phyloP scores from a whole-genome alignment of 495 filamentous ascomycete genomes.

The Chaetomium tenue region DNA sequence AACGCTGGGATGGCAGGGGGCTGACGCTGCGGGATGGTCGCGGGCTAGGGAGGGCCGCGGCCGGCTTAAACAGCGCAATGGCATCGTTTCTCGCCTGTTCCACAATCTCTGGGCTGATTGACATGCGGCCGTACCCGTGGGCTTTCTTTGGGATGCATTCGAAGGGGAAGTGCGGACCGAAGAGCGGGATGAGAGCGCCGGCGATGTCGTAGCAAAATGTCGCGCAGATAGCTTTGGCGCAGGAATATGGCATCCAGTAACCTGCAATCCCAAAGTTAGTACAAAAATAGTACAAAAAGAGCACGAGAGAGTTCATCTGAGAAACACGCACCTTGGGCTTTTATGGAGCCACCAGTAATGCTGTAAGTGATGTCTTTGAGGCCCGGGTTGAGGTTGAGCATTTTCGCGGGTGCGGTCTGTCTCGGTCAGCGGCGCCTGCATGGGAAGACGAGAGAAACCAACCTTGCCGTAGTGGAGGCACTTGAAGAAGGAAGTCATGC shows the following conservation, averaged over 20 bases:
- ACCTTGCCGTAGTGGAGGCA: constrained; percentile 85
- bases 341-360: constrained; percentile 88
- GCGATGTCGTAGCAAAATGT: constrained; percentile 88
- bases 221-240: constrained; percentile 76
- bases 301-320: neutral
- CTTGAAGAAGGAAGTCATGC: constrained; percentile 94
- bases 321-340: constrained; percentile 71
- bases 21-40: constrained; percentile 19
- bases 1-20: constrained; percentile 19
- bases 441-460: constrained; percentile 15
- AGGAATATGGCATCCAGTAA: constrained; percentile 94
- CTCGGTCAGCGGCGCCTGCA: neutral
- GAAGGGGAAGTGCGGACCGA: constrained; percentile 74
- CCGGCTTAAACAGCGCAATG: constrained; percentile 32
- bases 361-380: constrained; percentile 84
- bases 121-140: constrained; percentile 61
- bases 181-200: constrained; percentile 79
- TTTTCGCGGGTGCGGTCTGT: constrained; percentile 81
- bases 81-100: constrained; percentile 53
- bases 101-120: constrained; percentile 64
- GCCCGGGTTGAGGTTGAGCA: constrained; percentile 73
- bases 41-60: constrained; percentile 11
- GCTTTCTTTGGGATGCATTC: constrained; percentile 63
- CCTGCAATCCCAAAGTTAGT: constrained; percentile 51
- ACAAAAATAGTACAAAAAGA: constrained; percentile 5